phyloP scores from a whole-genome alignment of 148 eudicot species.

The Rhododendron mucronatum region DNA sequence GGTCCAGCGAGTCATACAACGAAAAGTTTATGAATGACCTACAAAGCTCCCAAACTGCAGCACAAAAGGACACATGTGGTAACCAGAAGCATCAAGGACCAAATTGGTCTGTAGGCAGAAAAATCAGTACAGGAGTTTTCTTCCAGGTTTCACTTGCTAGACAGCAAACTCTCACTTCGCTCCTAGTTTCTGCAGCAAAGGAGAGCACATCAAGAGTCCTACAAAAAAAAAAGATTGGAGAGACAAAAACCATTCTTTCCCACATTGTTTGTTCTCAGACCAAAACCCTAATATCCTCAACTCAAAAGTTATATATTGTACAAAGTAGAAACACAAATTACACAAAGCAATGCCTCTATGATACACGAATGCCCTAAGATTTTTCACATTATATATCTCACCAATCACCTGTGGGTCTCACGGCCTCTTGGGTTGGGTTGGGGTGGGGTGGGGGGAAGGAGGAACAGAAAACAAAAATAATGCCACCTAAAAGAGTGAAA shows the following conservation, averaged over 20 bases:
- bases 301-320: slow-evolving; percentile 19
- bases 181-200: neutral
- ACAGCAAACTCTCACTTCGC: neutral
- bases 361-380: slow-evolving; percentile 15
- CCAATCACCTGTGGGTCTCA: slow-evolving; percentile 23
- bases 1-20: neutral
- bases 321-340: slow-evolving; percentile 18
- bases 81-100: neutral
- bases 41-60: neutral
- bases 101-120: neutral
- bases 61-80: neutral
- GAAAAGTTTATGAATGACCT: neutral
- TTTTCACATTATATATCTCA: slow-evolving; percentile 21
- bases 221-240: neutral
- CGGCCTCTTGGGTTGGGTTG: neutral
- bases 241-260: neutral
- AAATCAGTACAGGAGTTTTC: neutral
- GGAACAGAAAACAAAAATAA: neutral
- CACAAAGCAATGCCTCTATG: slow-evolving; percentile 30
- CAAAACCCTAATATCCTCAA: slow-evolving; percentile 1
- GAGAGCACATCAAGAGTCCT: neutral
- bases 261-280: neutral
- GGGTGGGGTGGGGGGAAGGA: neutral
- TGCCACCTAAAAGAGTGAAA: slow-evolving; percentile 14
- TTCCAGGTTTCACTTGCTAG: neutral